These are phyloP conservation scores for Beauveria rudraprayagi DNA, from an alignment of 2,329 filamentous ascomycete species.

Conservation along the genomic window DNA sequence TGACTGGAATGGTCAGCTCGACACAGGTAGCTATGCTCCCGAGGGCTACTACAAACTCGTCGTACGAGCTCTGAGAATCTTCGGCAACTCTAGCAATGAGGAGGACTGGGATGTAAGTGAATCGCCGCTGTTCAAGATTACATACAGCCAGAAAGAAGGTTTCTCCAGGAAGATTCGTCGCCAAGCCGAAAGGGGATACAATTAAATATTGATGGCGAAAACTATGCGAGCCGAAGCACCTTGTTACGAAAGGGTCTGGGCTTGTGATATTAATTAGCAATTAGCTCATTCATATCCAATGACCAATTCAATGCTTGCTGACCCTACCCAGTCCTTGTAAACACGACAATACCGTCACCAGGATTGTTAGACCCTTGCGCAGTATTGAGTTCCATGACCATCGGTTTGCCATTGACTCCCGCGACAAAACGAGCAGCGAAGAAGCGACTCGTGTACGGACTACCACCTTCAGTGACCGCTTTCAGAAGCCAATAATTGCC, in stretches of 20 bases:
- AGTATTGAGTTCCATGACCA: not conserved
- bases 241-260: not conserved
- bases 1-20: conserved; percentile 40
- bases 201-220: not conserved
- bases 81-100: conserved; percentile 35
- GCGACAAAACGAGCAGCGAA: not conserved
- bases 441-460: not conserved
- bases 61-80: conserved; percentile 41
- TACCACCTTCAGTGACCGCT: not conserved
- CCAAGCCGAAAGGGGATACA: not conserved
- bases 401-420: not conserved
- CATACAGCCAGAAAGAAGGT: not conserved
- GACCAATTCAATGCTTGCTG: no score
- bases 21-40: conserved; percentile 38
- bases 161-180: not conserved
- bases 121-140: conserved; percentile 35
- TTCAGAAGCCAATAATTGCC: not conserved
- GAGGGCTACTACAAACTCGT: conserved; percentile 41
- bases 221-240: not conserved
- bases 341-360: not conserved
- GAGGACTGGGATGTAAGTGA: conserved; percentile 39
- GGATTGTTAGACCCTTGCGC: not conserved
- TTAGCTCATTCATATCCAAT: no score
- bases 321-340: not conserved
- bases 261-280: not conserved